Conservation (phyloP, 345 rosid species). For the Hibiscus trionum region DNA sequence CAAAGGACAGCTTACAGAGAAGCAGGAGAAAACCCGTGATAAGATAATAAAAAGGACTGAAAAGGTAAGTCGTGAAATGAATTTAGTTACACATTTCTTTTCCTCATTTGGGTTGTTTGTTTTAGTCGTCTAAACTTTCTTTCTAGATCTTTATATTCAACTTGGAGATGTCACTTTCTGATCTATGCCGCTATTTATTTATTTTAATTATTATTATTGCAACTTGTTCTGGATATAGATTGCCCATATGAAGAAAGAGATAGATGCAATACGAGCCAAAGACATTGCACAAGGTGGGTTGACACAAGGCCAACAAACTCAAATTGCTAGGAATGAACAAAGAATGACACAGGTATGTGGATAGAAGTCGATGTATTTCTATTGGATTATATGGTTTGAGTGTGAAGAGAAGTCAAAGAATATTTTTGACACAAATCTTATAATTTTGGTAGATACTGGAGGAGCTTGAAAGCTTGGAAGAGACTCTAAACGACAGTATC, state of each 20-base stretch:
- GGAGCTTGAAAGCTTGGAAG: conserved; percentile 96
- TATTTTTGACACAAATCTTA: not conserved
- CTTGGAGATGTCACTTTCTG: conserved; percentile 1
- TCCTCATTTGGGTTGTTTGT: not conserved
- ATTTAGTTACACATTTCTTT: not conserved
- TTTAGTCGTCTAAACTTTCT: not conserved
- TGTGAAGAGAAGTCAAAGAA: not conserved
- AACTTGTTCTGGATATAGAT: conserved; percentile 14
- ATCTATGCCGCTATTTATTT: no score
- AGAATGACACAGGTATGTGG: conserved; percentile 31
- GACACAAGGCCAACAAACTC: conserved; percentile 98
- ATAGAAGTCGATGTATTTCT: conserved; percentile 5
- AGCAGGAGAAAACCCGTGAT: conserved; percentile 90
- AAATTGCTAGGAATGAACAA: conserved; percentile 96
- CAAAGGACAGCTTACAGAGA: conserved; percentile 88
- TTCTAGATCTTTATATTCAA: not conserved
- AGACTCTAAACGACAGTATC: conserved; percentile 89
- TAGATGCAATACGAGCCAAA: conserved; percentile 88
- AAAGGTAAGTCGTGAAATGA: conserved; percentile 13
- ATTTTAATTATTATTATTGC: not conserved
- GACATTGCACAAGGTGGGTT: conserved; percentile 95
- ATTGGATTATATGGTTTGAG: not conserved
- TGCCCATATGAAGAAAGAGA: conserved; percentile 73
- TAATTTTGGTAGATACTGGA: conserved; percentile 54
- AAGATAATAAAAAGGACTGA: conserved; percentile 48